A percentile compares a stretch with the other conserved stretches of the same genome.
phyloP scores from a whole-genome alignment of 768 basidiomycete genomes.

The Naganishia randhawae region DNA sequence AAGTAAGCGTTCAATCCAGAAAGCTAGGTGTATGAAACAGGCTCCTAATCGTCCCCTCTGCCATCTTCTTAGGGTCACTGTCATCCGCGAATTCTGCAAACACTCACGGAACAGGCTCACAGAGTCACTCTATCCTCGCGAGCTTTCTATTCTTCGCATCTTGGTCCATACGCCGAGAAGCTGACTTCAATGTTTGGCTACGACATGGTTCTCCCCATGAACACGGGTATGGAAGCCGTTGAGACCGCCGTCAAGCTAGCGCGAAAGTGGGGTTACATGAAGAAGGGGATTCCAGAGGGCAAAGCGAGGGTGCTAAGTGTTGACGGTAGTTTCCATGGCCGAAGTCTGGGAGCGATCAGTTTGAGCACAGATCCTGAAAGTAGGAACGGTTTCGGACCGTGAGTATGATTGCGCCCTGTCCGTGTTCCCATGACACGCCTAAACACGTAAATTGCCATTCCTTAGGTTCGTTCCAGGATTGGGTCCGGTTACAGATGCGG shows the following conservation, averaged over 20 bases:
- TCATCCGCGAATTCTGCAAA: constrained; percentile 77
- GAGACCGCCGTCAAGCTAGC: constrained; percentile 95
- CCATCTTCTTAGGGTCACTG: constrained; percentile 94
- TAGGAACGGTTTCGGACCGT: constrained; percentile 84
- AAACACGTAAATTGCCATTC: not conserved
- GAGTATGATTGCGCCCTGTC: constrained; percentile 11
- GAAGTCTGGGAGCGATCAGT: constrained; percentile 85
- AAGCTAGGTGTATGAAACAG: constrained; percentile 23
- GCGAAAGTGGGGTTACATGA: constrained; percentile 91
- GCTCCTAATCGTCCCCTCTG: constrained; percentile 39
- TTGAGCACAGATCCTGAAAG: constrained; percentile 87
- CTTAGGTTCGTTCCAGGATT: constrained; percentile 49
- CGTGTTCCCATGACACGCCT: not conserved
- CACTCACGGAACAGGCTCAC: constrained; percentile 78
- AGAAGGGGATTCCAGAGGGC: constrained; percentile 74
- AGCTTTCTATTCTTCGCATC: constrained; percentile 90
- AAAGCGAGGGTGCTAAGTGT: constrained; percentile 81
- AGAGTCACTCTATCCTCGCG: constrained; percentile 88
- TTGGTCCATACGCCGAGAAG: constrained; percentile 83
- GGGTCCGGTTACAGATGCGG: constrained; percentile 58
- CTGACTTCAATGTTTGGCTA: constrained; percentile 80
- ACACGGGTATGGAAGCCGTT: constrained; percentile 97
- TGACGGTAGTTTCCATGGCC: constrained; percentile 90
- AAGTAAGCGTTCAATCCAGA: constrained; percentile 1
- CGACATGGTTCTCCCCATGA: constrained; percentile 97